Percentiles rank a stretch among this genome's conserved stretches.
These are phyloP conservation scores for Nitzschia putrida DNA, from an alignment of 108 stramenopile species.

Conservation along the genomic window DNA sequence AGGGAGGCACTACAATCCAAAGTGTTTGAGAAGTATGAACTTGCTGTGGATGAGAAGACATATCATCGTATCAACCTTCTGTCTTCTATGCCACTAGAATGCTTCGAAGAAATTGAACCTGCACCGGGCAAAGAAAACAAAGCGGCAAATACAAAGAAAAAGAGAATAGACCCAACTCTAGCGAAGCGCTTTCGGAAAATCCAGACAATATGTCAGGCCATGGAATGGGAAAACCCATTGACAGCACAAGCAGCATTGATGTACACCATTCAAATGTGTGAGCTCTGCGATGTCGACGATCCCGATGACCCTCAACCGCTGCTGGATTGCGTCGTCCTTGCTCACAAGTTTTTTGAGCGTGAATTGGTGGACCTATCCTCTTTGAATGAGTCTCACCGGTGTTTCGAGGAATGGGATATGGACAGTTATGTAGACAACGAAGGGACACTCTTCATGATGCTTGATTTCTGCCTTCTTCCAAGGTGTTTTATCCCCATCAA, in stretches of 20 bases:
- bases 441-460: slow-evolving; percentile 65
- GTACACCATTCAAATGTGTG: slow-evolving; percentile 62
- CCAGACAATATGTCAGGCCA: slow-evolving; percentile 52
- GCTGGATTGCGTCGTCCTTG: slow-evolving; percentile 74
- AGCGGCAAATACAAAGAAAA: slow-evolving; percentile 32
- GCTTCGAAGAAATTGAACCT: slow-evolving; percentile 14
- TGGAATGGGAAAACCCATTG: slow-evolving; percentile 70
- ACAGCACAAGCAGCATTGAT: slow-evolving; percentile 59
- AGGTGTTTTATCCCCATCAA: slow-evolving; percentile 12
- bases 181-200: slow-evolving; percentile 52
- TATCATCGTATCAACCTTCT: slow-evolving; percentile 19
- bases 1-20: slow-evolving; percentile 58
- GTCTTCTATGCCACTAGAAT: slow-evolving; percentile 39
- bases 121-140: slow-evolving; percentile 8
- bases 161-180: slow-evolving; percentile 40
- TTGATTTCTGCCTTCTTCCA: slow-evolving; percentile 79
- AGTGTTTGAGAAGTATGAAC: slow-evolving; percentile 70
- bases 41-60: slow-evolving; percentile 24
- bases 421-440: slow-evolving; percentile 74
- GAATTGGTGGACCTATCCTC: slow-evolving; percentile 55
- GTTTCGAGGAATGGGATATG: slow-evolving; percentile 45
- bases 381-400: slow-evolving; percentile 37
- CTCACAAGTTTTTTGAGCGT: slow-evolving; percentile 73
- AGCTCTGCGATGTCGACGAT: slow-evolving; percentile 76
- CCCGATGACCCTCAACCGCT: slow-evolving; percentile 56